Evolutionary conservation across 805 yeast genomes (phyloP).

Genomic region (Barnettozyma botsteinii): DNA sequence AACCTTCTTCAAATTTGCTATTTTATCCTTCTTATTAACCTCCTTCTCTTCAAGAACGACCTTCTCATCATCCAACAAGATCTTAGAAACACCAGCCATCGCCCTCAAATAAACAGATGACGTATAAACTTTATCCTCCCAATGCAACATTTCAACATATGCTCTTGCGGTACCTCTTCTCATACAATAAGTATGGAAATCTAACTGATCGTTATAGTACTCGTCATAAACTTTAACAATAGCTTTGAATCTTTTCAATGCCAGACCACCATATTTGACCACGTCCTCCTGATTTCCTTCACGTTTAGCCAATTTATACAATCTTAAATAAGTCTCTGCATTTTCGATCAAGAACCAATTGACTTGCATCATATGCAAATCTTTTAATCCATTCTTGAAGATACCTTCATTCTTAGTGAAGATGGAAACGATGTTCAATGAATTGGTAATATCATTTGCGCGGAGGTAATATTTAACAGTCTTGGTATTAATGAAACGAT

Average conservation of each 20-base stretch:
- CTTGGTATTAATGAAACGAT: slow-evolving; percentile 85
- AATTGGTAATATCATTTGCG: slow-evolving; percentile 68
- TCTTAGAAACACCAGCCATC: slow-evolving; percentile 52
- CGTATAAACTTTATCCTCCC: slow-evolving; percentile 74
- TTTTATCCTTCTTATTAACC: slow-evolving; percentile 47
- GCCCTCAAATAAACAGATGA: slow-evolving; percentile 73
- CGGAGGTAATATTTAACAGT: slow-evolving; percentile 78
- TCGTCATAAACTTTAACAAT: slow-evolving; percentile 62
- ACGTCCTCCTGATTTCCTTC: slow-evolving; percentile 32
- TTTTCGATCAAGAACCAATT: slow-evolving; percentile 81
- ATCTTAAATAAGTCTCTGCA: slow-evolving; percentile 74
- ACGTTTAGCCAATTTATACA: slow-evolving; percentile 41
- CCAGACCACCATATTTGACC: slow-evolving; percentile 55
- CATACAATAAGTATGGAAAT: slow-evolving; percentile 89
- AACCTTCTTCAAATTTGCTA: slow-evolving; percentile 46
- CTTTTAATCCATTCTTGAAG: slow-evolving; percentile 71
- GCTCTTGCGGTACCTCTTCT: slow-evolving; percentile 87
- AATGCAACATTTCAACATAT: slow-evolving; percentile 65
- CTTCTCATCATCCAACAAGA: slow-evolving; percentile 37
- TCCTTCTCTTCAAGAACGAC: slow-evolving; percentile 11
- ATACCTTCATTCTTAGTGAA: slow-evolving; percentile 84
- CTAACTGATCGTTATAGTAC: slow-evolving; percentile 80
- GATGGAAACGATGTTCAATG: slow-evolving; percentile 63
- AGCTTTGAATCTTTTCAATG: slow-evolving; percentile 72
- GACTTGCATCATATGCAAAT: slow-evolving; percentile 85